Conservation (phyloP, 2,329 filamentous ascomycete genomes). For the Teratosphaeria epicoccoides region DNA sequence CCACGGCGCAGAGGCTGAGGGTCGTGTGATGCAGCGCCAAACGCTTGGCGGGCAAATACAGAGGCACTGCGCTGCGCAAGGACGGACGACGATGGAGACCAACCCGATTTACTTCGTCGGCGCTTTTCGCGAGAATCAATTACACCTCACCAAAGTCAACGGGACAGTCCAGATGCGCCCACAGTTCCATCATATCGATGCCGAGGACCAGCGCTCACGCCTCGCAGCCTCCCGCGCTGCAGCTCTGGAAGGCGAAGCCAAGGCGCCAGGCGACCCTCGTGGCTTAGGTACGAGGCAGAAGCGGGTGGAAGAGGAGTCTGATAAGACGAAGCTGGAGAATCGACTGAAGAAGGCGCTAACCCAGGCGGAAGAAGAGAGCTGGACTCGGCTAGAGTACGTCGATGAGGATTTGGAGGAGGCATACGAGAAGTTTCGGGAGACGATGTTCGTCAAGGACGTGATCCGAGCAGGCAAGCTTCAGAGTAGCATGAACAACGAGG, state of each 20-base stretch:
- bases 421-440: conserved; percentile 65
- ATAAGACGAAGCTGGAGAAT: conserved; percentile 58
- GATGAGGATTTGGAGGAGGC: conserved; percentile 69
- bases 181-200: conserved; percentile 87
- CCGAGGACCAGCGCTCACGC: conserved; percentile 61
- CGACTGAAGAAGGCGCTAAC: conserved; percentile 55
- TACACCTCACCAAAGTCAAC: conserved; percentile 76
- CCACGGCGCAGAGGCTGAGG: conserved; percentile 56
- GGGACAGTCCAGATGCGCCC: conserved; percentile 82
- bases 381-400: conserved; percentile 68
- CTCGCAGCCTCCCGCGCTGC: conserved; percentile 29
- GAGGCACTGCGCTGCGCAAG: conserved; percentile 48
- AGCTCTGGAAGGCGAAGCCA: conserved; percentile 30
- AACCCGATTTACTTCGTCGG: conserved; percentile 70
- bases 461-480: conserved; percentile 39
- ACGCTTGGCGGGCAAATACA: conserved; percentile 65
- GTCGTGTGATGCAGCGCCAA: conserved; percentile 65
- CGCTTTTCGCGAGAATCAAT: conserved; percentile 73
- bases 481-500: conserved; percentile 45
- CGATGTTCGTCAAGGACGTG: conserved; percentile 49
- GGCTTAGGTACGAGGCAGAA: conserved; percentile 12
- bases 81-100: conserved; percentile 34
- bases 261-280: conserved; percentile 30
- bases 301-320: conserved; percentile 41
- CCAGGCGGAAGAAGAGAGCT: conserved; percentile 68